Evolutionary conservation across 2,329 filamentous ascomycete species (phyloP).

Genomic region (Calonectria pseudoreteaudii): DNA sequence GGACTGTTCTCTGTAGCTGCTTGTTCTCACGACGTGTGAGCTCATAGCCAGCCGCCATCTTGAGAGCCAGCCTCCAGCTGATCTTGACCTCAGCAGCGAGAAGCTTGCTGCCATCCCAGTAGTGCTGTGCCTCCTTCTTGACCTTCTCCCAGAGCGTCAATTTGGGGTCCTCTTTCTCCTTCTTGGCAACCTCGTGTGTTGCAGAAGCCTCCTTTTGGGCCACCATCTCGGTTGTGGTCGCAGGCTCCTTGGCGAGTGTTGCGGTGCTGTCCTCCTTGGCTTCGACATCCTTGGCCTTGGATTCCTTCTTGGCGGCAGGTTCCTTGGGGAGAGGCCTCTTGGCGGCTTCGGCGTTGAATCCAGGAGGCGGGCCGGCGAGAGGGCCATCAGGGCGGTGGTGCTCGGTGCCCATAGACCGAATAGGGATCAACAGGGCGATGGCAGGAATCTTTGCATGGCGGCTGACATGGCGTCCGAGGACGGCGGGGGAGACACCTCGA

Average conservation of each 20-base stretch:
- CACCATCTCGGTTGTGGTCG: conserved; percentile 43
- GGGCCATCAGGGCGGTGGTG: conserved; percentile 64
- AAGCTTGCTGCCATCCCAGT: conserved; percentile 98
- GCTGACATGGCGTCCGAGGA: conserved; percentile 60
- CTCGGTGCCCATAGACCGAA: conserved; percentile 69
- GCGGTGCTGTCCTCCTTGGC: conserved; percentile 19
- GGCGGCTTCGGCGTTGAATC: conserved; percentile 90
- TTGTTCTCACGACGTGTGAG: conserved; percentile 92
- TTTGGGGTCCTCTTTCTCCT: conserved; percentile 83
- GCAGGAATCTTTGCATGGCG: conserved; percentile 61
- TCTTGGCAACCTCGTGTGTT: conserved; percentile 60
- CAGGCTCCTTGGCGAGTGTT: conserved; percentile 40
- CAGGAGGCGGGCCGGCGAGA: conserved; percentile 80
- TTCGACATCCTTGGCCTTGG: conserved; percentile 37
- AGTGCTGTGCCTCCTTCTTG: conserved; percentile 93
- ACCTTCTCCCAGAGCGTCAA: conserved; percentile 91
- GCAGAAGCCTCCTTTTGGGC: conserved; percentile 49
- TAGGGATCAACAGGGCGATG: conserved; percentile 68
- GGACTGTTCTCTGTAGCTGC: conserved; percentile 92
- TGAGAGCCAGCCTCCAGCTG: conserved; percentile 88
- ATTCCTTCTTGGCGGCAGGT: conserved; percentile 48
- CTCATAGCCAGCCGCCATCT: conserved; percentile 98
- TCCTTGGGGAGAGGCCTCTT: conserved; percentile 83
- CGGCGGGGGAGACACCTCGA: conserved; percentile 59
- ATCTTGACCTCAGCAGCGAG: conserved; percentile 93